These are phyloP conservation scores for Raffaelea albimanens DNA, from an alignment of 2,329 filamentous ascomycete species.

Conservation along the genomic window DNA sequence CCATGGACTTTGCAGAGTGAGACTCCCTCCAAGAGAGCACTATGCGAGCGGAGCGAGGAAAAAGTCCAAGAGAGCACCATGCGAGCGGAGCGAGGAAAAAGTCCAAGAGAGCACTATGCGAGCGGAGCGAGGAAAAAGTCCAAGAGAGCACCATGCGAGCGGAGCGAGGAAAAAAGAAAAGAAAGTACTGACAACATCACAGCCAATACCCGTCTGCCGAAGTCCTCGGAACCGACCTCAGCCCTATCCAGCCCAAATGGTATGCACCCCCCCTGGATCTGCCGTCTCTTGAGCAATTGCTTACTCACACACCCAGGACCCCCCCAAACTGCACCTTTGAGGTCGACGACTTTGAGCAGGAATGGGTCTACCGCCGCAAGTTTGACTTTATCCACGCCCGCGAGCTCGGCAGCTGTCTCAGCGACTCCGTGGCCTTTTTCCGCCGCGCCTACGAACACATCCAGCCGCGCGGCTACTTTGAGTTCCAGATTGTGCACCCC, in stretches of 20 bases:
- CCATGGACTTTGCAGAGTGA: slow-evolving; percentile 48
- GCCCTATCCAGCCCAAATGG: slow-evolving; percentile 49
- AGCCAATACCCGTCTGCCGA: slow-evolving; percentile 24
- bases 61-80: background rate
- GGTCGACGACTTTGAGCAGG: slow-evolving; percentile 45
- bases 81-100: no score
- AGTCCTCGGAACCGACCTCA: slow-evolving; percentile 56
- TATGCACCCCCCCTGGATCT: no score
- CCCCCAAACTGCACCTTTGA: slow-evolving; percentile 66
- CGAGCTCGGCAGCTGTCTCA: slow-evolving; percentile 38
- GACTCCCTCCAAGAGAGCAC: background rate
- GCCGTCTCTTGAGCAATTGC: no score
- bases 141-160: background rate
- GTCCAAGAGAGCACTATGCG: background rate
- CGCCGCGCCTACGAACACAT: slow-evolving; percentile 22
- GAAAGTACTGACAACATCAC: no score
- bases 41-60: background rate
- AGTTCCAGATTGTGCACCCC: slow-evolving; percentile 37
- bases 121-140: background rate
- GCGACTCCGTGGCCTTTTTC: slow-evolving; percentile 35
- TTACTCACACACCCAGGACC: background rate
- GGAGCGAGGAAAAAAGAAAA: no score
- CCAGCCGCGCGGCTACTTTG: slow-evolving; percentile 41
- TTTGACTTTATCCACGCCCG: slow-evolving; percentile 47
- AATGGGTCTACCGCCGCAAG: slow-evolving; percentile 15